These are phyloP conservation scores for Acorus calamus DNA, from an alignment of 106 monocot genomes.

Conservation along the genomic window DNA sequence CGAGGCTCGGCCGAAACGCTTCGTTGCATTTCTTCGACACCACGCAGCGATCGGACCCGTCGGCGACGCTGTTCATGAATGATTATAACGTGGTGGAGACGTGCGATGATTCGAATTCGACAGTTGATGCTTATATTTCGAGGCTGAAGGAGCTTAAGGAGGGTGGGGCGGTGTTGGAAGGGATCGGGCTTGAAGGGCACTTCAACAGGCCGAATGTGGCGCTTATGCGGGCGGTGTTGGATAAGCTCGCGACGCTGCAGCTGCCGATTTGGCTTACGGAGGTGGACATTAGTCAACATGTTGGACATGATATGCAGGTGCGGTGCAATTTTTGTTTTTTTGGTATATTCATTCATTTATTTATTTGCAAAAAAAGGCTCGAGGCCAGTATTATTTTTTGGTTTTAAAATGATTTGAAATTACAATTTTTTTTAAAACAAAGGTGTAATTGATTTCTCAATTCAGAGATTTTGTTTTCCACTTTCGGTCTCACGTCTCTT, in stretches of 20 bases:
- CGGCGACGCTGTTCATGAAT: constrained; percentile 89
- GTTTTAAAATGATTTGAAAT: no score
- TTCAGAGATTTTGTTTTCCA: no score
- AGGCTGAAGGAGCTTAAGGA: constrained; percentile 40
- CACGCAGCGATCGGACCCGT: constrained; percentile 52
- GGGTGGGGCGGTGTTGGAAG: constrained; percentile 55
- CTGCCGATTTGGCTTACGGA: constrained; percentile 96
- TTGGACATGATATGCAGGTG: constrained; percentile 59
- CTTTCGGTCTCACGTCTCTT: no score
- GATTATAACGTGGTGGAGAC: constrained; percentile 94
- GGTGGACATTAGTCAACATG: constrained; percentile 65
- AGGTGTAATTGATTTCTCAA: no score
- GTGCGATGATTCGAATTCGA: constrained; percentile 60
- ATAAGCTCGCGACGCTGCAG: constrained; percentile 60
- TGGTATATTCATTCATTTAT: no score
- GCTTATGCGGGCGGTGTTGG: constrained; percentile 69
- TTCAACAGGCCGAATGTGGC: constrained; percentile 67
- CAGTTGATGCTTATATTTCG: constrained; percentile 56
- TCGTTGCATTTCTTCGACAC: constrained; percentile 57
- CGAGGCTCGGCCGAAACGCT: constrained; percentile 52
- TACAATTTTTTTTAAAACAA: no score
- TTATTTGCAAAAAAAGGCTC: no score
- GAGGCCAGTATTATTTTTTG: no score
- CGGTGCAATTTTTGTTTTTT: no score
- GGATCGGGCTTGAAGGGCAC: constrained; percentile 84